Evolutionary conservation across 2,329 filamentous ascomycete genomes (phyloP), one percentile per base, ranked within the genome.

Genomic region (Alternaria arborescens): DNA sequence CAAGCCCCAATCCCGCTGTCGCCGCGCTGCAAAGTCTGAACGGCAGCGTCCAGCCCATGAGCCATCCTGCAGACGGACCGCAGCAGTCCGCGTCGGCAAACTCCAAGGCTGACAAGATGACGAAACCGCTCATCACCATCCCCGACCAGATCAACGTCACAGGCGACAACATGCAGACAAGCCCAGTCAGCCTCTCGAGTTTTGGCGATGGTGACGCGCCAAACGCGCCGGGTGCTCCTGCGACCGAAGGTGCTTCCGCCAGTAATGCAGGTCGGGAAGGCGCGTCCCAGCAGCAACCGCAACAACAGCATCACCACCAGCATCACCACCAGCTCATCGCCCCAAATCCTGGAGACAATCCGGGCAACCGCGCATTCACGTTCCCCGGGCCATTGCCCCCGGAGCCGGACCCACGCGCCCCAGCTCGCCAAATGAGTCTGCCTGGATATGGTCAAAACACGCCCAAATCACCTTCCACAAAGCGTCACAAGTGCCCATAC

Each of bases 401-500:
- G 54, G 82, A 77, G 69, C 78, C 70, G 66, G 79, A 84, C 42
- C 82, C 80, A 55, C 85, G 86, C 58, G 79, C 76, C 61, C 82
- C 85, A 11, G 80, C 83, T 53, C 82, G 87, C 65, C 86, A 86
- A 57, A 84, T 88, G 78, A 89, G 87, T 71, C 77, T 87, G 60
- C 86, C 86, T 40, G 86, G 85, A 42, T 86, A 84, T 55, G 81
- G 82, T 54, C 83, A 86, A 73, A 82, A 81, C 64, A 84, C 82
- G 55, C 88, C 89, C 48, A 87, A 88, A 70, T 92, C 93, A 6
- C 89, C 91, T 0, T 89, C 89, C 26, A 85, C 87, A 53, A 97
- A 97, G 82, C 94, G 95, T 74, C 94, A 99, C 82, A 97, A 95
- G 78, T 99, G 95, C 75, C 94, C 93, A 0, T 97, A 97, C 78